Evolutionary conservation across 768 basidiomycete species (phyloP).

Genomic region (Mycena maculata): DNA sequence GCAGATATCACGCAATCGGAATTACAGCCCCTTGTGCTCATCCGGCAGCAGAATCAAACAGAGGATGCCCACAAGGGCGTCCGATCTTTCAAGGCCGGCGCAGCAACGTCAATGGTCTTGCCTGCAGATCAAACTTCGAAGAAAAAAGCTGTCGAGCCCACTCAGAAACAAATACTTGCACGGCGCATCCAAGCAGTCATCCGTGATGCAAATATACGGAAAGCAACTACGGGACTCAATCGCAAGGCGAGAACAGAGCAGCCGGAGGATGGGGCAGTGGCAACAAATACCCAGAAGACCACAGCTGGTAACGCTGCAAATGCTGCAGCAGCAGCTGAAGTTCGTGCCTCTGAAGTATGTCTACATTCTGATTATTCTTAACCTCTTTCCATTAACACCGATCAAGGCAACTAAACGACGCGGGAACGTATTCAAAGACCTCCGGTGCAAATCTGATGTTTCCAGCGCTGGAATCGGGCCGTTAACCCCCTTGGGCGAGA

Average conservation of each 20-base stretch:
- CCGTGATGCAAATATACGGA: background rate
- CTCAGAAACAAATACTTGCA: background rate
- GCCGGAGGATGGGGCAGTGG: background rate
- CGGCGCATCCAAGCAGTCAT: conserved; percentile 6
- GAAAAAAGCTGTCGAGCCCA: background rate
- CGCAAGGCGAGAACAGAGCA: conserved; percentile 1
- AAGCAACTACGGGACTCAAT: background rate
- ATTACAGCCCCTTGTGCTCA: background rate
- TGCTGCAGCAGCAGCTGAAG: conserved; percentile 4
- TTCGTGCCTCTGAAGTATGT: background rate
- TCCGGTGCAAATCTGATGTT: background rate
- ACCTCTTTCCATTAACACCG: background rate
- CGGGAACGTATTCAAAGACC: background rate
- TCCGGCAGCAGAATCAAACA: background rate
- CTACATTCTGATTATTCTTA: background rate
- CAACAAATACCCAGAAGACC: background rate
- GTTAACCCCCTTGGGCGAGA: background rate
- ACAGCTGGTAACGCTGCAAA: conserved; percentile 14
- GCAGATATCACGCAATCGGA: background rate
- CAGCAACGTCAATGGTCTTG: background rate
- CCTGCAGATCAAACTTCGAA: background rate
- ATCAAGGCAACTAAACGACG: conserved; percentile 3
- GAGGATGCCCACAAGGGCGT: background rate
- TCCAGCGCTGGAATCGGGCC: background rate
- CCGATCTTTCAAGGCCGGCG: background rate